phyloP scores from a whole-genome alignment of 306 rosid genomes.

The Fragaria ananassa region DNA sequence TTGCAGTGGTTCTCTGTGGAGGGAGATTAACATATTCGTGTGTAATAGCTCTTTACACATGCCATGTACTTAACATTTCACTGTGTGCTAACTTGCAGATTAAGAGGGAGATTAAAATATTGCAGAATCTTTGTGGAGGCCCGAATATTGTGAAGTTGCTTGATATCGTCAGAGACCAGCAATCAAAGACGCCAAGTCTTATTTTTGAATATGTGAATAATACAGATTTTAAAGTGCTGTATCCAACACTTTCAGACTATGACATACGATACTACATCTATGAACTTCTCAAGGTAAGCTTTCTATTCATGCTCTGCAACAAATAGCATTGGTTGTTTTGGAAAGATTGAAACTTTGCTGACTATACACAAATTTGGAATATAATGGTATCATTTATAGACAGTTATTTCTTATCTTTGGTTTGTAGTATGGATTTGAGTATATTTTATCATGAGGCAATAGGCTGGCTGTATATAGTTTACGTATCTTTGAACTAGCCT shows the following conservation, averaged over 20 bases:
- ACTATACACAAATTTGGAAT: not conserved
- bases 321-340: not conserved
- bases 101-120: constrained; percentile 91
- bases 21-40: too few relatives aligned
- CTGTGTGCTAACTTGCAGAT: constrained; percentile 50
- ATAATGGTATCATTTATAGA: not conserved
- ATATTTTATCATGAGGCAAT: not conserved
- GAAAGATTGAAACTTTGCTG: not conserved
- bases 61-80: not conserved
- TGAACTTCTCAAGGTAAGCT: constrained; percentile 80
- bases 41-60: not conserved
- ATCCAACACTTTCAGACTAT: constrained; percentile 76
- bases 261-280: constrained; percentile 78
- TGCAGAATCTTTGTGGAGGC: constrained; percentile 93
- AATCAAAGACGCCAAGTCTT: constrained; percentile 90
- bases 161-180: constrained; percentile 93
- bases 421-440: not conserved
- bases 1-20: too few relatives aligned
- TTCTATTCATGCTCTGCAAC: constrained; percentile 6
- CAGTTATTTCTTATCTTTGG: not conserved
- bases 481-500: not conserved
- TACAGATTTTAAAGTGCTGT: constrained; percentile 88
- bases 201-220: constrained; percentile 84
- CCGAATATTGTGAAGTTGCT: constrained; percentile 89
- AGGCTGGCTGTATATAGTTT: not conserved